phyloP scores from a whole-genome alignment of 495 filamentous ascomycete genomes.

The Lophiotrema nucula region DNA sequence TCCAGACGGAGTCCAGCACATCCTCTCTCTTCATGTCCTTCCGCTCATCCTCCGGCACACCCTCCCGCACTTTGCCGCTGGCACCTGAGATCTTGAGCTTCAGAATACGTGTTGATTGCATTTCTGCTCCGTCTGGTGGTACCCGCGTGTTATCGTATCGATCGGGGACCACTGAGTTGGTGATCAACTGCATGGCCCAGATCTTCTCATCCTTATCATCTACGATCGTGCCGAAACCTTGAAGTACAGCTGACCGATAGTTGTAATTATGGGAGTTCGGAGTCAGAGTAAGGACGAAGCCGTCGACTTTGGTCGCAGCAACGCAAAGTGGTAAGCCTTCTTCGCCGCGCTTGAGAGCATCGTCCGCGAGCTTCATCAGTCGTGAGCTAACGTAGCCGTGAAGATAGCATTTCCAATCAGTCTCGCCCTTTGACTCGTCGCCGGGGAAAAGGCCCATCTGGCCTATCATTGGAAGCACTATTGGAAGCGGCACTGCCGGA shows the following conservation, averaged over 20 bases:
- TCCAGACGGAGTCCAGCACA: constrained; percentile 66
- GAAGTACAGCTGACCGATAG: constrained; percentile 78
- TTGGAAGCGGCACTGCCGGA: constrained; percentile 60
- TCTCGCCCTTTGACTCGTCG: constrained; percentile 42
- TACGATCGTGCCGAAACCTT: constrained; percentile 70
- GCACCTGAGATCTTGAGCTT: constrained; percentile 66
- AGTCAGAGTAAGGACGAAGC: constrained; percentile 62
- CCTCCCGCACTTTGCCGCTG: constrained; percentile 74
- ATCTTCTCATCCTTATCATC: constrained; percentile 68
- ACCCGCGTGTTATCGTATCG: constrained; percentile 67
- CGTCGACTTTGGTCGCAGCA: constrained; percentile 68
- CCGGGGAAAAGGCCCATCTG: constrained; percentile 68
- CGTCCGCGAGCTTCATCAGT: constrained; percentile 61
- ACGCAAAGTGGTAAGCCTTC: constrained; percentile 63
- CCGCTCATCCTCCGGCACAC: constrained; percentile 66
- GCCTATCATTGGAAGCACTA: constrained; percentile 83
- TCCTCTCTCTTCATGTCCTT: constrained; percentile 64
- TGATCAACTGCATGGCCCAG: constrained; percentile 80
- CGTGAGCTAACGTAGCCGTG: constrained; percentile 84
- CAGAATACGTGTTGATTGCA: constrained; percentile 63
- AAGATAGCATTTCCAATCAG: constrained; percentile 72
- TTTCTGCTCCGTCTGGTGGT: constrained; percentile 32
- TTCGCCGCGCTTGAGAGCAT: constrained; percentile 32
- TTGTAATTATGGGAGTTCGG: constrained; percentile 82
- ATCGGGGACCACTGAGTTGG: constrained; percentile 64